Percentiles rank a stretch among this genome's conserved stretches.
phyloP scores from a whole-genome alignment of 2,329 filamentous ascomycete genomes.

The Sarocladium strictum region DNA sequence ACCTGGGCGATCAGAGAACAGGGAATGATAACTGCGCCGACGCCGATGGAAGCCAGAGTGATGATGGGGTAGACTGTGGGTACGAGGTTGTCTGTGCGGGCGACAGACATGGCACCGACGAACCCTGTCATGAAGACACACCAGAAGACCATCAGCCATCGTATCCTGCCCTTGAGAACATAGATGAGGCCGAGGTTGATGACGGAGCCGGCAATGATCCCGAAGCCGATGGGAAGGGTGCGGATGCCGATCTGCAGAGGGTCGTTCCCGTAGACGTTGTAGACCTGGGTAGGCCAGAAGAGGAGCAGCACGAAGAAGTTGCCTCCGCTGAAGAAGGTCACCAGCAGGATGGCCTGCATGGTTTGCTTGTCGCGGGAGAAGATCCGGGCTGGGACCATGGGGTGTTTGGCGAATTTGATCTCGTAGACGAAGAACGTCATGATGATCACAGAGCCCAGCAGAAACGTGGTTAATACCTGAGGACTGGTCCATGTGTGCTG shows the following conservation, averaged over 20 bases:
- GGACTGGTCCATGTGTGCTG: constrained; percentile 30
- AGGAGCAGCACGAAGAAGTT: constrained; percentile 51
- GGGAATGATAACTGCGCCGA: constrained; percentile 63
- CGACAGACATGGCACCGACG: constrained; percentile 47
- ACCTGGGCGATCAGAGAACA: constrained; percentile 63
- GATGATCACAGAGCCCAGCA: constrained; percentile 32
- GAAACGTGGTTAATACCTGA: constrained; percentile 32
- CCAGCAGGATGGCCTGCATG: constrained; percentile 45
- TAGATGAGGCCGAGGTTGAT: constrained; percentile 53
- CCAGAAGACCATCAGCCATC: constrained; percentile 52
- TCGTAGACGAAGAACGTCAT: constrained; percentile 30
- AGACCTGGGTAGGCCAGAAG: constrained; percentile 60
- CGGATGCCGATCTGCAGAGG: constrained; percentile 59
- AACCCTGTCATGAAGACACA: constrained; percentile 61
- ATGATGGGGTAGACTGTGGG: constrained; percentile 48
- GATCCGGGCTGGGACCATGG: constrained; percentile 33
- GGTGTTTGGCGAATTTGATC: constrained; percentile 29
- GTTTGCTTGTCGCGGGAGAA: constrained; percentile 26
- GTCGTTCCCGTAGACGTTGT: constrained; percentile 61
- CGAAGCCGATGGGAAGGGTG: constrained; percentile 58
- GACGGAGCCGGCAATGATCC: constrained; percentile 55
- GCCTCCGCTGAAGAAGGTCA: constrained; percentile 53
- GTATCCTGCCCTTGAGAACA: constrained; percentile 51
- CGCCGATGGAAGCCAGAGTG: constrained; percentile 31
- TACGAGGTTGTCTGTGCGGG: constrained; percentile 44